phyloP scores from a whole-genome alignment of 1,284 basidiomycete genomes.

The Ceratobasidium sp. region DNA sequence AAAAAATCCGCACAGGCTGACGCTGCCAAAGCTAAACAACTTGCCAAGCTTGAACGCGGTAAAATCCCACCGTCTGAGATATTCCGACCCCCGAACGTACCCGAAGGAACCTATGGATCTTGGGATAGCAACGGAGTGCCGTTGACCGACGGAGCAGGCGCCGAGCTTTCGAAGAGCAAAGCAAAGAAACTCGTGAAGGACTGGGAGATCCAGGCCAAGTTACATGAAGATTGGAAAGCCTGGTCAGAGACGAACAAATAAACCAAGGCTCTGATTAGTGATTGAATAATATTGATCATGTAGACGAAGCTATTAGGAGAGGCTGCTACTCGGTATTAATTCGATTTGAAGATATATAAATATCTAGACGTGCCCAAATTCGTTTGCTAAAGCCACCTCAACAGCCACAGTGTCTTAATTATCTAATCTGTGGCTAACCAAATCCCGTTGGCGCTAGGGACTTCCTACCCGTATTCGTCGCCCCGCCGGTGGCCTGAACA shows the following conservation, averaged over 20 bases:
- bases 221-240: slow-evolving; percentile 71
- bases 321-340: too few species aligned
- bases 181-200: slow-evolving; percentile 85
- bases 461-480: too few species aligned
- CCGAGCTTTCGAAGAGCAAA: slow-evolving; percentile 84
- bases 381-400: too few species aligned
- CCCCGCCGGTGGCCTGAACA: too few species aligned
- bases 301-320: too few species aligned
- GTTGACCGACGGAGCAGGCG: slow-evolving; percentile 81
- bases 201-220: slow-evolving; percentile 75
- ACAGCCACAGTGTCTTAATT: too few species aligned
- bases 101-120: slow-evolving; percentile 70
- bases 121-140: slow-evolving; percentile 91
- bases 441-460: too few species aligned
- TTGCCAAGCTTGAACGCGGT: slow-evolving; percentile 88
- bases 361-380: too few species aligned
- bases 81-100: slow-evolving; percentile 84
- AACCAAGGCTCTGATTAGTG: background rate
- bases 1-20: slow-evolving; percentile 80
- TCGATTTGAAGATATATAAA: too few species aligned
- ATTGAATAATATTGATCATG: too few species aligned
- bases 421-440: too few species aligned
- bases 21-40: slow-evolving; percentile 72
- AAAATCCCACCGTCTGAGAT: slow-evolving; percentile 76
- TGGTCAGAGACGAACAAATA: slow-evolving; percentile 29